Base-by-base conservation (phyloP, 164 flowering plant species). In the Chimonanthus salicifolius region DNA sequence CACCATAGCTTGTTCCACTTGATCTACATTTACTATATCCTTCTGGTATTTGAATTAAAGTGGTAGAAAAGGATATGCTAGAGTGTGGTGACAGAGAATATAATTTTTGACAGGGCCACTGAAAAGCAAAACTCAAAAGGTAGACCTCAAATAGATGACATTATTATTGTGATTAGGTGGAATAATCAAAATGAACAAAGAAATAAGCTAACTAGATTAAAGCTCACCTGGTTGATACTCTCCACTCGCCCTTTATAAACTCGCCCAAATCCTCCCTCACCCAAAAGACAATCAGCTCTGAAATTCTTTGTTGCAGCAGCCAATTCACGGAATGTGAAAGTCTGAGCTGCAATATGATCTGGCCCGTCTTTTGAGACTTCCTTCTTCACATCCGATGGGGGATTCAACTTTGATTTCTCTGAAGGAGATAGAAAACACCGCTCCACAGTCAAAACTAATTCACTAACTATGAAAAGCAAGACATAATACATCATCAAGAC, bases 211-310 rank as follows among this genome's bases (percentile, higher is more conserved):
- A 54, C 4, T 5, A 54, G 60, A 54, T 54, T 2, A 13, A 54
- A 54, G 60, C 60, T 6, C 58, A 90, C 97, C 91, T 92, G 87
- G n/a, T 82, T 76, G 58, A 85, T 79, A 62, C 77, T 85, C 68
- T 83, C 88, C 74, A 92, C 75, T 60, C 68, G 66, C 20, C 96
- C 97, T 78, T 86, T 90, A 73, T 85, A 92, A 58, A 92, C 97
- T 82, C 90, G 84, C 20, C 96, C 97, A 75, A 92, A 92, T 13
- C 97, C 97, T 78, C 97, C 97, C 76, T 88, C 92, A 2, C 97
- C 97, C 68, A 92, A 63, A 54, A 86, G 86, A 80, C 86, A 87
- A 70, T 88, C 90, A 1, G 76, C 67, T 78, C 88, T 84, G 69
- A 92, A 92, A 76, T 92, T 87, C 43, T 80, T 85, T 0, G 97